Conservation (phyloP, 73 alveolate genomes). For the Strombidium stylifer region DNA sequence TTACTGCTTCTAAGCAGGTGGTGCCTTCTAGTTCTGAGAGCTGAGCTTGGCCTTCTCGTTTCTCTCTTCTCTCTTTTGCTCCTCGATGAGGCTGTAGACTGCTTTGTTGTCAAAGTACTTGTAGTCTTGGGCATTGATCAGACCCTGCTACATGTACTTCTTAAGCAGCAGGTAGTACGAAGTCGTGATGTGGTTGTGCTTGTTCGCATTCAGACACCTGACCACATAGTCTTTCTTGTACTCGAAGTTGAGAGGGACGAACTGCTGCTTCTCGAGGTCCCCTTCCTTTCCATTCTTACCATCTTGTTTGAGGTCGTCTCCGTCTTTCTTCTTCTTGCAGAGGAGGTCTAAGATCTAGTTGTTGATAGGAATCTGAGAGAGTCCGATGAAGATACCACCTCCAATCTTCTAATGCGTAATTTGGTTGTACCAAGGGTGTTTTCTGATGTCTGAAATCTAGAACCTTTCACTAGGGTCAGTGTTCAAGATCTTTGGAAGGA, state of each 20-base stretch:
- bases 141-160: constrained; percentile 38
- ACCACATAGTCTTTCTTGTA: constrained; percentile 61
- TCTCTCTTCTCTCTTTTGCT: no score
- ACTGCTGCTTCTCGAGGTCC: no score
- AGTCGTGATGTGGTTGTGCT: constrained; percentile 79
- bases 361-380: constrained; percentile 85
- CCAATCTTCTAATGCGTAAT: constrained; percentile 39
- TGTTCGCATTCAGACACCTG: constrained; percentile 49
- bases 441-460: constrained; percentile 75
- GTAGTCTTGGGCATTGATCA: constrained; percentile 17
- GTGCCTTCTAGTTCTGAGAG: no score
- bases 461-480: constrained; percentile 89
- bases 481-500: constrained; percentile 71
- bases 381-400: constrained; percentile 81
- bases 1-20: no score
- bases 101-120: no score
- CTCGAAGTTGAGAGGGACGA: no score
- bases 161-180: constrained; percentile 57
- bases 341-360: constrained; percentile 61
- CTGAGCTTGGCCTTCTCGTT: no score
- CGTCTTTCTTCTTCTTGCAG: constrained; percentile 45
- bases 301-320: constrained; percentile 46
- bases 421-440: constrained; percentile 90
- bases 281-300: no score
- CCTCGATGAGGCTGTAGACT: no score